Conservation (phyloP, 192 early-diverging fungal genomes). For the Coemansia sp. region DNA sequence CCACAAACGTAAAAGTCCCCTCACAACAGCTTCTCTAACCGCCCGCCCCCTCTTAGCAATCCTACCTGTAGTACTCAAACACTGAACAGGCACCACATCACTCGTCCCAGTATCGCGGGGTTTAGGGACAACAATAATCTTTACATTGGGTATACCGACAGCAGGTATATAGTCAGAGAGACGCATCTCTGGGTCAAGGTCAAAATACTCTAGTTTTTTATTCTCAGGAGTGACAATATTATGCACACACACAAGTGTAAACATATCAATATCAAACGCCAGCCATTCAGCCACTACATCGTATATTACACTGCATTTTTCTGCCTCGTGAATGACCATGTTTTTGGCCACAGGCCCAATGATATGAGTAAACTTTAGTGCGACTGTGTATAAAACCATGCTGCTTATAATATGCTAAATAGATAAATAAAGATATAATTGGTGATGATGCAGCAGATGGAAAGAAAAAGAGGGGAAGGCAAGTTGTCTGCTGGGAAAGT, state of each 20-base stretch:
- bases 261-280: neutral
- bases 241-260: neutral
- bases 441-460: neutral
- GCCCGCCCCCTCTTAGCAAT: neutral
- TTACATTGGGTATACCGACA: neutral
- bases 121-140: constrained; percentile 21
- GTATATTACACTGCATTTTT: neutral
- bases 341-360: neutral
- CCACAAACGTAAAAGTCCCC: neutral
- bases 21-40: neutral
- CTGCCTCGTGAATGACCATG: neutral
- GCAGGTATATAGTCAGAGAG: neutral
- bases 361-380: neutral
- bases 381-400: neutral
- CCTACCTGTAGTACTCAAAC: neutral
- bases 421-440: neutral
- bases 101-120: constrained; percentile 60
- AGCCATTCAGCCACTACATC: neutral
- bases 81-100: constrained; percentile 32
- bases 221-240: neutral
- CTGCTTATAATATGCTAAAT: neutral
- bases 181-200: neutral
- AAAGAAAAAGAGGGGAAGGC: neutral
- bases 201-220: neutral
- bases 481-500: no score